phyloP scores from a whole-genome alignment of 345 rosid genomes.

The Viola odorata region DNA sequence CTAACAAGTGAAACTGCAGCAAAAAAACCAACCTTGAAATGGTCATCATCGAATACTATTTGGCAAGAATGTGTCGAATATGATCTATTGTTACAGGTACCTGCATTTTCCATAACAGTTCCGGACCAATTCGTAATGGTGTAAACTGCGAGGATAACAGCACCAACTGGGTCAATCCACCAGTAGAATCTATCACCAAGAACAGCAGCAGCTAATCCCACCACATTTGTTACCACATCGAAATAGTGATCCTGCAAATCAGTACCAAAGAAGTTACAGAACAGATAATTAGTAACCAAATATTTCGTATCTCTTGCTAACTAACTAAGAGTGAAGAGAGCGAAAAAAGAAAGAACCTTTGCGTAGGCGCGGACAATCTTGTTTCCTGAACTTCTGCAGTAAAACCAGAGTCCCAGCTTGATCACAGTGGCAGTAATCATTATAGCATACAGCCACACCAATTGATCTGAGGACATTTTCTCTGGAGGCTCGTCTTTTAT shows the following conservation, averaged over 20 bases:
- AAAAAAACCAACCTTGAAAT: conserved; percentile 1
- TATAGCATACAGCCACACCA: conserved; percentile 64
- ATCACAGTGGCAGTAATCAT: conserved; percentile 69
- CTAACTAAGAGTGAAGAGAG: neutral
- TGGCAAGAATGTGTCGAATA: neutral
- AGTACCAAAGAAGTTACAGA: neutral
- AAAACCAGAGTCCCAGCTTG: conserved; percentile 74
- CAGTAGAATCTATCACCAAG: conserved; percentile 65
- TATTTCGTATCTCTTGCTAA: no score
- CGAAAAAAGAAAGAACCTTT: conserved; percentile 34
- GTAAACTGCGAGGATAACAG: conserved; percentile 68
- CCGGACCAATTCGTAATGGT: conserved; percentile 80
- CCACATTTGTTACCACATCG: conserved; percentile 76
- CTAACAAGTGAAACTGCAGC: conserved; percentile 72
- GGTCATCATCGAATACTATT: neutral
- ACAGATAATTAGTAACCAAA: neutral
- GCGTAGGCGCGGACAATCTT: conserved; percentile 88
- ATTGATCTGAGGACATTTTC: conserved; percentile 40
- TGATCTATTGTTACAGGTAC: conserved; percentile 8
- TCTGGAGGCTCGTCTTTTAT: conserved; percentile 36
- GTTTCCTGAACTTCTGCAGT: conserved; percentile 68
- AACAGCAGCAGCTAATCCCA: conserved; percentile 74
- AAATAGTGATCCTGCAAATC: conserved; percentile 76
- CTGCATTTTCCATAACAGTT: conserved; percentile 86
- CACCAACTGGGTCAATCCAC: conserved; percentile 93